Percentiles rank a stretch among this genome's conserved stretches.
These are phyloP conservation scores for Rosa lucieae DNA, from an alignment of 306 rosid species.

Conservation along the genomic window DNA sequence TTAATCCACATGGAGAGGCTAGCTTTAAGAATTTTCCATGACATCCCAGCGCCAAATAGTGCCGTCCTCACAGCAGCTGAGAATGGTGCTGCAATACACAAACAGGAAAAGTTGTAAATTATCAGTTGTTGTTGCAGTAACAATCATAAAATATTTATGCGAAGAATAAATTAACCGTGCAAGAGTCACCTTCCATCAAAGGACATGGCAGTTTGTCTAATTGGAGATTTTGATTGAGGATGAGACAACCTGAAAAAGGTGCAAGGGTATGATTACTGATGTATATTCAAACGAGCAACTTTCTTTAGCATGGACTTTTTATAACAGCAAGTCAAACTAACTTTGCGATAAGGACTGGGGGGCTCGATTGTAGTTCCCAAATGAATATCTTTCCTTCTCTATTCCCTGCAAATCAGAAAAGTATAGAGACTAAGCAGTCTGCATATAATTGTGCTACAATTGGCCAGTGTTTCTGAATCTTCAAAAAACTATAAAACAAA, in stretches of 20 bases:
- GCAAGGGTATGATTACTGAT: conserved; percentile 12
- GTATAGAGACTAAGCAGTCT: not conserved
- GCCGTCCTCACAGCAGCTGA: conserved; percentile 92
- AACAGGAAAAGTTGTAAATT: not conserved
- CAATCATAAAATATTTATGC: not conserved
- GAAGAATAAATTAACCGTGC: not conserved
- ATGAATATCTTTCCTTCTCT: conserved; percentile 86
- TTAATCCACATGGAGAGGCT: conserved; percentile 12
- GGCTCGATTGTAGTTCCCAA: conserved; percentile 96
- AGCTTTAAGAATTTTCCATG: conserved; percentile 22
- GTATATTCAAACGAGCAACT: conserved; percentile 4
- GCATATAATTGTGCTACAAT: not conserved
- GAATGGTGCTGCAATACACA: conserved; percentile 66
- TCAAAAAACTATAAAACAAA: not conserved
- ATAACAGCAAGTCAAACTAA: conserved; percentile 27
- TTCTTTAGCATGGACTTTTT: not conserved
- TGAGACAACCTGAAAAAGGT: conserved; percentile 62
- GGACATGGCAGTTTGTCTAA: conserved; percentile 92
- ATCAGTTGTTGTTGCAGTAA: not conserved
- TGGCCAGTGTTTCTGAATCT: not conserved
- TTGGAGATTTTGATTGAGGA: conserved; percentile 81
- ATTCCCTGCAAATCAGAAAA: conserved; percentile 54
- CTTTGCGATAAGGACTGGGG: conserved; percentile 80
- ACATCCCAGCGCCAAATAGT: conserved; percentile 99
- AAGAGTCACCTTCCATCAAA: conserved; percentile 83